Conservation (phyloP, 1,284 basidiomycete genomes). For the Tilletia walkeri region DNA sequence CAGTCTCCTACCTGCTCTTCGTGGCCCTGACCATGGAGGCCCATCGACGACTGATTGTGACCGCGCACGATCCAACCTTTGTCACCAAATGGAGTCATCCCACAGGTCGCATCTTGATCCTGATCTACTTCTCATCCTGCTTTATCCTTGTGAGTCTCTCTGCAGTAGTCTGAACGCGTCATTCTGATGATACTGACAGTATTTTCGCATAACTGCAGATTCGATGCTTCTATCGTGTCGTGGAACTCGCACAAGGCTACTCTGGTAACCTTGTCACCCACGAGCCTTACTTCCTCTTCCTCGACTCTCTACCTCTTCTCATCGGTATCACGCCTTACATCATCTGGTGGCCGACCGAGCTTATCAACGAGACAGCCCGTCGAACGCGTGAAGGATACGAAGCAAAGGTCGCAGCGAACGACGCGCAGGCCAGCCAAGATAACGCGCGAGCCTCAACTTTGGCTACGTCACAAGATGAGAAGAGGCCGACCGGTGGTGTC, state of each 20-base stretch:
- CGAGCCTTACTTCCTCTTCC: slow-evolving; percentile 17
- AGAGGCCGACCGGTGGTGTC: background rate
- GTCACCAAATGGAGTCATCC: background rate
- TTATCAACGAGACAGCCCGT: slow-evolving; percentile 9
- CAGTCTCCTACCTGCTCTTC: slow-evolving; percentile 17
- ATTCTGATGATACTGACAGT: too few relatives aligned
- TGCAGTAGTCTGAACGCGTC: too few relatives aligned
- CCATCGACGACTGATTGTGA: background rate
- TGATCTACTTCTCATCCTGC: slow-evolving; percentile 16
- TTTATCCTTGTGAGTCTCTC: slow-evolving; percentile 17
- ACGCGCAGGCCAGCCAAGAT: background rate
- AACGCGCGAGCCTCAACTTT: too few relatives aligned
- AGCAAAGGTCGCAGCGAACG: background rate
- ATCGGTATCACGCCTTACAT: slow-evolving; percentile 13
- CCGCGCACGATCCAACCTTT: slow-evolving; percentile 8
- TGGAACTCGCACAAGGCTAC: slow-evolving; percentile 13
- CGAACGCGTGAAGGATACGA: slow-evolving; percentile 8
- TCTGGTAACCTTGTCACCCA: background rate
- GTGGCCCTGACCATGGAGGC: background rate
- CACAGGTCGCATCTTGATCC: slow-evolving; percentile 2
- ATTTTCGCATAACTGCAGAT: background rate
- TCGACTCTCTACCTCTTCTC: slow-evolving; percentile 9
- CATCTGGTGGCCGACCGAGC: slow-evolving; percentile 12
- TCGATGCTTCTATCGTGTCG: slow-evolving; percentile 16
- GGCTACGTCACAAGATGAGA: too few relatives aligned